A percentile compares a stretch with the other conserved stretches of the same genome.
Evolutionary conservation across 1,139 yeast species (phyloP).

Genomic region (Sugiyamaella neomexicana): DNA sequence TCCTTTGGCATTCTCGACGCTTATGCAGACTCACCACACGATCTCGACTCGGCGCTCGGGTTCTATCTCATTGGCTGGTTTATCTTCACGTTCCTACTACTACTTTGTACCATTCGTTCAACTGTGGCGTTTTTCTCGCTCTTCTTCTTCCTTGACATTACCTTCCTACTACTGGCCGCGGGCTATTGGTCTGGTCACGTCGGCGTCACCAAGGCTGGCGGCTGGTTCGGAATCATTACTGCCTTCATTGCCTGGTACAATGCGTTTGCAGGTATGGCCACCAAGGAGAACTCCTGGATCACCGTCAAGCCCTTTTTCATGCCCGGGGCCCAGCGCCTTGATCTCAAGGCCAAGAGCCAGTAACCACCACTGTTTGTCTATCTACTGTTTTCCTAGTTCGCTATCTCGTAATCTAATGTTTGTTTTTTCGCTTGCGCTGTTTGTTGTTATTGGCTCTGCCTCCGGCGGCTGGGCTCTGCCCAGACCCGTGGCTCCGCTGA

Average conservation of each 20-base stretch:
- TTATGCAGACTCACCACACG: conserved; percentile 43
- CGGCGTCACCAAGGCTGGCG: conserved; percentile 61
- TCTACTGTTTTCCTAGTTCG: too few species aligned
- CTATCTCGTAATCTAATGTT: too few species aligned
- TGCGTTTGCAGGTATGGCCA: conserved; percentile 84
- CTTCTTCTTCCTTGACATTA: conserved; percentile 61
- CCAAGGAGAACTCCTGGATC: conserved; percentile 28
- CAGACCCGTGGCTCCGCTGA: too few species aligned
- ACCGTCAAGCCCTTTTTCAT: conserved; percentile 13
- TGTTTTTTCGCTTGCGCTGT: too few species aligned
- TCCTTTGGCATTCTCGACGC: conserved; percentile 72
- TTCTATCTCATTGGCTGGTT: conserved; percentile 75
- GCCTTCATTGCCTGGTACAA: conserved; percentile 82
- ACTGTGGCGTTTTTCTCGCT: conserved; percentile 72
- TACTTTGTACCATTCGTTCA: conserved; percentile 69
- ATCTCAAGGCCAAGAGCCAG: background rate
- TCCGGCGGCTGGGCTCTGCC: too few species aligned
- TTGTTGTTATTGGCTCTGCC: too few species aligned
- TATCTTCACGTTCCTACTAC: conserved; percentile 67
- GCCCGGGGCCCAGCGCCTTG: conserved; percentile 18
- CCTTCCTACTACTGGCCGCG: conserved; percentile 67
- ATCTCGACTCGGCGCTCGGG: conserved; percentile 63
- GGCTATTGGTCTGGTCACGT: conserved; percentile 48
- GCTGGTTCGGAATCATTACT: conserved; percentile 70
- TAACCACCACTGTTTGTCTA: too few species aligned